Percentiles rank a stretch among this genome's conserved stretches.
Evolutionary conservation across 306 rosid genomes (phyloP).

Genomic region (Arachis hypogaea): DNA sequence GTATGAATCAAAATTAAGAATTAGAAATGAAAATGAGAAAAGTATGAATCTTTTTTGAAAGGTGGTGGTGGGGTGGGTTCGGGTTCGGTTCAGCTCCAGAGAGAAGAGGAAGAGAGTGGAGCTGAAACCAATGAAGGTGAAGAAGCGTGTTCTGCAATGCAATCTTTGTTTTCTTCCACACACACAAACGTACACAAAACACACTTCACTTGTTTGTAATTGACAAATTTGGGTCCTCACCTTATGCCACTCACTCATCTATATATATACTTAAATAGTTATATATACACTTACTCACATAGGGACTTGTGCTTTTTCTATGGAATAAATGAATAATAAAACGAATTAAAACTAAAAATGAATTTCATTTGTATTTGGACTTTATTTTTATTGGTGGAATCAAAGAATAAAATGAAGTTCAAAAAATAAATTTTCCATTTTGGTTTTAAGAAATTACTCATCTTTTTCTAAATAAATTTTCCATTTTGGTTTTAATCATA

Average conservation of each 20-base stretch:
- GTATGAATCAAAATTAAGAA: not conserved
- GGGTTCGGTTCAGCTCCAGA: constrained; percentile 44
- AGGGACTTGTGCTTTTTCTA: not conserved
- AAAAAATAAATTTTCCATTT: too few species aligned
- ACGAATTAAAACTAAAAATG: not conserved
- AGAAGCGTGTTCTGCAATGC: constrained; percentile 4
- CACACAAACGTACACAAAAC: not conserved
- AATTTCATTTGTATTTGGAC: not conserved
- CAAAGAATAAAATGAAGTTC: too few species aligned
- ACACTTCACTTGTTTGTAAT: not conserved
- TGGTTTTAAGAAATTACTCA: too few species aligned
- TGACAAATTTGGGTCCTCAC: not conserved
- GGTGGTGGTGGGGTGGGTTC: constrained; percentile 8
- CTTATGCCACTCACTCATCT: not conserved
- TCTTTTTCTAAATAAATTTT: too few species aligned
- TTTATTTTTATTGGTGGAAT: too few species aligned
- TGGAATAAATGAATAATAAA: not conserved
- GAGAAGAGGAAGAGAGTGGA: constrained; percentile 30
- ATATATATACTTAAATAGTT: not conserved
- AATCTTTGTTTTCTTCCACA: constrained; percentile 13
- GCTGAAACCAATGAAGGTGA: constrained; percentile 43
- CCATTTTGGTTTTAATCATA: too few species aligned
- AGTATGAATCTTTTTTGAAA: not conserved
- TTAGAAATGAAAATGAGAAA: not conserved
- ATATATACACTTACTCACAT: not conserved